A percentile compares a stretch with the other conserved stretches of the same genome.
phyloP scores from a whole-genome alignment of 1,139 yeast species.

The Hemisphaericaspora xylanilytica region DNA sequence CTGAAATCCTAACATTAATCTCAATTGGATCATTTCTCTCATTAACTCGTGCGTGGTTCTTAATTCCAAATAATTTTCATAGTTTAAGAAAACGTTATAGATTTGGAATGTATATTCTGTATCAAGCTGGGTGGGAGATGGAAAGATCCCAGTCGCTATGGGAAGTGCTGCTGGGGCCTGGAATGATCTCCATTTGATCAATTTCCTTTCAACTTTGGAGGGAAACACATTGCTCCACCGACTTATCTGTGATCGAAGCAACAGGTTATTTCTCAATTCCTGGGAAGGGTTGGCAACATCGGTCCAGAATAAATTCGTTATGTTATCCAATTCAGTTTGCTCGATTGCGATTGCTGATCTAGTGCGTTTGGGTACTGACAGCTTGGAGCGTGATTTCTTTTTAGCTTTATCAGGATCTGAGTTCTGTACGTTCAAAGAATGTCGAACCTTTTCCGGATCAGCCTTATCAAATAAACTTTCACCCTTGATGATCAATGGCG shows the following conservation, averaged over 20 bases:
- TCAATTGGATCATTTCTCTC: slow-evolving; percentile 82
- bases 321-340: slow-evolving; percentile 8
- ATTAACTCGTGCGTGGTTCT: slow-evolving; percentile 61
- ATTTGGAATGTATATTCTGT: slow-evolving; percentile 60
- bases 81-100: slow-evolving; percentile 61
- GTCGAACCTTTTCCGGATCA: not conserved
- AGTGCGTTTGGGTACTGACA: slow-evolving; percentile 3
- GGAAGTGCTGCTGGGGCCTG: slow-evolving; percentile 95
- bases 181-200: slow-evolving; percentile 88
- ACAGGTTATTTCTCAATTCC: slow-evolving; percentile 46
- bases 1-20: slow-evolving; percentile 87
- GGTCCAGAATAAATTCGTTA: slow-evolving; percentile 53
- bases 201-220: slow-evolving; percentile 56
- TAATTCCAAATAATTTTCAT: slow-evolving; percentile 50
- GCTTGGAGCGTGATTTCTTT: slow-evolving; percentile 1
- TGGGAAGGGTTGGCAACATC: slow-evolving; percentile 69
- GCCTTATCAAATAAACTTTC: slow-evolving; percentile 10
- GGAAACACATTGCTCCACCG: slow-evolving; percentile 94
- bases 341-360: slow-evolving; percentile 12
- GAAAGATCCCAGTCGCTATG: slow-evolving; percentile 72
- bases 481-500: slow-evolving; percentile 14
- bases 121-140: slow-evolving; percentile 63
- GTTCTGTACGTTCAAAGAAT: not conserved
- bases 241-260: slow-evolving; percentile 37
- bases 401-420: slow-evolving; percentile 1